Evolutionary conservation across 441 rosid genomes (phyloP), one percentile per base, ranked within the genome.

Genomic region (Isatis lusitanica): DNA sequence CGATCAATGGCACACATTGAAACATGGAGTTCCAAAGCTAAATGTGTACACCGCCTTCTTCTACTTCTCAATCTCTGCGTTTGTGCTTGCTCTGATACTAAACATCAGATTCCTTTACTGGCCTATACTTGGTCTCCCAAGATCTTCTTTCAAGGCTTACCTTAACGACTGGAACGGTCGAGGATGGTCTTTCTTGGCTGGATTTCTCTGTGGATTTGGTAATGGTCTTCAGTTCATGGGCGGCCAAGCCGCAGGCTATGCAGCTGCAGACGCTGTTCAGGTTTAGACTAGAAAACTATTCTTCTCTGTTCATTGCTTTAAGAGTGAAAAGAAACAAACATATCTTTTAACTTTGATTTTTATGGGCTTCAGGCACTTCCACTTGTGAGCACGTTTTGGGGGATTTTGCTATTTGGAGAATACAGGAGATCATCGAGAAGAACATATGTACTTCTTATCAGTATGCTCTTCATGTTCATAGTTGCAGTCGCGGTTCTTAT

Each of bases 251-350:
- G 95, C 98, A 5, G 98, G 98, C 12, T 93, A 88, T 73, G 97
- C 97, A 18, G 97, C 92, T 4, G 94, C 98, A 15, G 98, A 89
- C 65, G 94, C 93, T 43, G 96, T 93, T 71, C 98, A 92, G 97
- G 91, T 87, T 50, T 52, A 63, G 73, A 60, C 51, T 44, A 17
- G 18, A 64, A 71, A 13, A 61, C 9, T 57, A 18, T 50, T 13
- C n/a, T 59, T 18, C 13, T 59, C 18, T 43, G 50, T 48, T 50
- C n/a, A n/a, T n/a, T n/a, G n/a, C 6, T 35, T 10, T n/a, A 42
- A 33, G 28, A 57, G 9, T 36, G 40, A 57, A 30, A 53, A 17
- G 5, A 58, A 59, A 6, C 31, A 59, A 17, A 59, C 9, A 17
- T 58, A 28, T 57, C 0, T 17, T 39, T 39, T 6, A 6, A 35